Conservation (phyloP, 495 filamentous ascomycete species). For the Xylaria castorea region DNA sequence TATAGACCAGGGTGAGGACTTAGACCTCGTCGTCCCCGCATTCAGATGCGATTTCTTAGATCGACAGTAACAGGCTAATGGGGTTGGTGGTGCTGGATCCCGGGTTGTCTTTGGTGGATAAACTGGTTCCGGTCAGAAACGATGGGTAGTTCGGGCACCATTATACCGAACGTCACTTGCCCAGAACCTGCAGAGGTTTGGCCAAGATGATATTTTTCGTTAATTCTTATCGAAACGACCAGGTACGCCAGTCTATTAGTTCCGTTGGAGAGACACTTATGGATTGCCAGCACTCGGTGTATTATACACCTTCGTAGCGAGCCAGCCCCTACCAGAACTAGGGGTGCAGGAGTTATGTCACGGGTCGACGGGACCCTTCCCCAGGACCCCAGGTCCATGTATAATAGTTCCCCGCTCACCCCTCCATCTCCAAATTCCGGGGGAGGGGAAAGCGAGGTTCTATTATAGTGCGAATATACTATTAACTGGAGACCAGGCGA, state of each 20-base stretch:
- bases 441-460: neutral
- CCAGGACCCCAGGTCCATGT: conserved; percentile 3
- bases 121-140: conserved; percentile 8
- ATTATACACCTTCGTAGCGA: neutral
- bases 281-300: neutral
- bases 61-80: neutral
- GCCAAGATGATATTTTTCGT: neutral
- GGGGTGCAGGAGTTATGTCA: neutral
- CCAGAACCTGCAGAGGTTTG: neutral
- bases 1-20: neutral
- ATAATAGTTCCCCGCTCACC: conserved; percentile 21
- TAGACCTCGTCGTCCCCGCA: conserved; percentile 3
- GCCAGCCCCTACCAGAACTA: neutral
- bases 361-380: neutral
- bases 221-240: neutral
- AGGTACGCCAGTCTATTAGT: neutral
- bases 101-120: conserved; percentile 28
- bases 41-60: neutral
- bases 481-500: neutral
- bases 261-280: neutral
- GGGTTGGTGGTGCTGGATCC: conserved; percentile 5
- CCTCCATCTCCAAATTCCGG: neutral
- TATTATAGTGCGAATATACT: neutral
- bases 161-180: conserved; percentile 15
- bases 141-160: conserved; percentile 18